Conservation (phyloP, 306 rosid genomes). For the Myrica gale region DNA sequence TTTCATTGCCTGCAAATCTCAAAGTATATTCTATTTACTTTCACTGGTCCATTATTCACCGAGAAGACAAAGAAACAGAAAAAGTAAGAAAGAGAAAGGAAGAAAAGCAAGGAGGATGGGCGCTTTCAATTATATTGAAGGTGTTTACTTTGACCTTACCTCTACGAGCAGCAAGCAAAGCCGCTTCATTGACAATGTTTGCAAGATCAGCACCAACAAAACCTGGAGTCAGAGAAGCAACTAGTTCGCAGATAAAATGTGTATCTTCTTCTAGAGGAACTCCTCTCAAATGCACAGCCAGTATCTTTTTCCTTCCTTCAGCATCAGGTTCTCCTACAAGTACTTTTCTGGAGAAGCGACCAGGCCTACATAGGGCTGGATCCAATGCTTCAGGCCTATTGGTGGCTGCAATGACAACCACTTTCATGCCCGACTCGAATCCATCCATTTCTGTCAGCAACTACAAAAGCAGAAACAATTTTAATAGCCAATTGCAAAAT, state of each 20-base stretch:
- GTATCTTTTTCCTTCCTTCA: slow-evolving; percentile 87
- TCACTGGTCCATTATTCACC: slow-evolving; percentile 9
- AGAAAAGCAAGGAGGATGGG: background rate
- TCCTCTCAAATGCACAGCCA: slow-evolving; percentile 90
- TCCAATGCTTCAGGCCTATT: slow-evolving; percentile 91
- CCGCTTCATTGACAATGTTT: slow-evolving; percentile 83
- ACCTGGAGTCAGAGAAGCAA: slow-evolving; percentile 83
- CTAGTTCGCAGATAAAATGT: slow-evolving; percentile 60
- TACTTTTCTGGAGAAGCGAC: slow-evolving; percentile 94
- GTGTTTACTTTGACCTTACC: slow-evolving; percentile 43
- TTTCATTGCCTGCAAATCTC: slow-evolving; percentile 62
- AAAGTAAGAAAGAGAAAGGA: background rate
- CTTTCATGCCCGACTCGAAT: slow-evolving; percentile 84
- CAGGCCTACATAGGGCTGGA: slow-evolving; percentile 96
- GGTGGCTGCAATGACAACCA: slow-evolving; percentile 91
- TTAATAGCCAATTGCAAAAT: slow-evolving; percentile 13
- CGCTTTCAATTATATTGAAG: background rate
- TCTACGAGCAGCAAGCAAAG: slow-evolving; percentile 92
- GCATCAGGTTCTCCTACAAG: slow-evolving; percentile 89
- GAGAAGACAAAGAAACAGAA: slow-evolving; percentile 3
- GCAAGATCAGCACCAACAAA: slow-evolving; percentile 97
- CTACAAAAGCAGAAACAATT: slow-evolving; percentile 37
- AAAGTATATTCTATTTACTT: slow-evolving; percentile 3
- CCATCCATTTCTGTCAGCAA: slow-evolving; percentile 99
- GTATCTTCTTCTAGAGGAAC: slow-evolving; percentile 81